Evolutionary conservation across 441 rosid species (phyloP), one percentile per base, ranked within the genome.

Genomic region (Gossypium laxum): DNA sequence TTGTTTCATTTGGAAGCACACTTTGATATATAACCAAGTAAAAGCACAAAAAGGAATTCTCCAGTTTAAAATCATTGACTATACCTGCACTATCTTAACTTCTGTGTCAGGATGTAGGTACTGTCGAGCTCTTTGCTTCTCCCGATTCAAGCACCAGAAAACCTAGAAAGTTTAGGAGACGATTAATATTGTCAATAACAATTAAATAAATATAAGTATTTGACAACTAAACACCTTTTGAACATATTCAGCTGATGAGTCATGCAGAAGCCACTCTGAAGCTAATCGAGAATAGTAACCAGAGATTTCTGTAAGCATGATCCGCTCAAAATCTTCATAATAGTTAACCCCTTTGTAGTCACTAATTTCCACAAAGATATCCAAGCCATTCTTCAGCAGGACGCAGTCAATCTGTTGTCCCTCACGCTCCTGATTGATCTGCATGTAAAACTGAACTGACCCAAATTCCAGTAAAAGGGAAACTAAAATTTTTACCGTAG

Each of bases 261-360:
- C 77, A 56, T 0, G 15, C 56, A 45, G 26, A 45, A 79, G 74
- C 81, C 82, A 79, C 56, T 79, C 69, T 52, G 72, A 71, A 60
- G 81, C 77, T 64, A 74, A 65, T 38, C 55, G 81, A 67, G 72
- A 67, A 72, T 77, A 82, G 70, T 74, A 79, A 60, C 34, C 38
- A 67, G 81, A 64, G 56, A 60, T 72, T 24, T 79, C 68, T 21
- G 54, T 41, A 19, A 82, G 77, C 79, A 82, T 24, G 32, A 18
- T 60, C 55, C 5, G 38, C 79, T 82, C 85, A 72, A 82, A 76
- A 68, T 74, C 73, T 4, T n/a, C 61, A 65, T 79, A 77, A 70
- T 72, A 82, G 28, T 59, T 71, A 55, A 32, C 55, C 15, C 47
- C 45, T 34, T 56, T 54, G 43, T 26, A 11, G 10, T 72, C 28